Percentiles rank a stretch among this genome's conserved stretches.
Conservation (phyloP, 108 stramenopile genomes). For the Conticribra weissflogii region DNA sequence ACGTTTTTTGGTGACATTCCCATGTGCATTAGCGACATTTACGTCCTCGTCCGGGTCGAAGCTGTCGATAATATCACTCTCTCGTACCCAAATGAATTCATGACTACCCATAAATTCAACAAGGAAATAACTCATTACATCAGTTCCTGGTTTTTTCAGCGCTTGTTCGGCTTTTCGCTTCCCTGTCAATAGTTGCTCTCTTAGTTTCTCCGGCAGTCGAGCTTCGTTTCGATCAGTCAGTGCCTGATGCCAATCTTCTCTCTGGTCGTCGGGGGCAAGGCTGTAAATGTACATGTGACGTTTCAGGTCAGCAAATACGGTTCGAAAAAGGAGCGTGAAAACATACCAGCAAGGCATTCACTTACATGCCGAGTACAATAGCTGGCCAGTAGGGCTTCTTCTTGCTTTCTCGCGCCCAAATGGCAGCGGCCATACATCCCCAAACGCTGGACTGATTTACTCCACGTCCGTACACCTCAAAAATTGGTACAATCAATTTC, state of each 20-base stretch:
- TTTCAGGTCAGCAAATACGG: too few relatives aligned
- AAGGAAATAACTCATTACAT: conserved; percentile 82
- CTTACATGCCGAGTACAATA: conserved; percentile 84
- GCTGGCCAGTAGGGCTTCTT: conserved; percentile 92
- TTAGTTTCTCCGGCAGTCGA: conserved; percentile 82
- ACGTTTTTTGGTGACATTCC: conserved; percentile 68
- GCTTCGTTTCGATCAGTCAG: conserved; percentile 81
- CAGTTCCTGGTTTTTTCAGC: conserved; percentile 59
- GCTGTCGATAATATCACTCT: conserved; percentile 83
- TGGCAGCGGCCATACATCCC: conserved; percentile 90
- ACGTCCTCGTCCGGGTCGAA: conserved; percentile 85
- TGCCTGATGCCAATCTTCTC: conserved; percentile 81
- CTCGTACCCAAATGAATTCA: conserved; percentile 89
- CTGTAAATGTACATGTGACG: too few relatives aligned
- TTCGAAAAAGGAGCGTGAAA: background rate
- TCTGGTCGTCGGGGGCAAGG: conserved; percentile 80
- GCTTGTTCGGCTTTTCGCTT: conserved; percentile 77
- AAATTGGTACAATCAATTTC: conserved; percentile 73
- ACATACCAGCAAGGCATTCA: background rate
- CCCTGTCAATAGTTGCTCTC: conserved; percentile 61
- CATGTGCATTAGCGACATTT: conserved; percentile 52
- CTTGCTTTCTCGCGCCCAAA: conserved; percentile 89
- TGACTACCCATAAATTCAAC: conserved; percentile 91
- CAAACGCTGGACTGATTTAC: conserved; percentile 89
- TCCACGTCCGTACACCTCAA: conserved; percentile 79